A percentile compares a stretch with the other conserved stretches of the same genome.
Evolutionary conservation across 2,329 filamentous ascomycete species (phyloP).

Genomic region (Colletotrichum zoysiae): DNA sequence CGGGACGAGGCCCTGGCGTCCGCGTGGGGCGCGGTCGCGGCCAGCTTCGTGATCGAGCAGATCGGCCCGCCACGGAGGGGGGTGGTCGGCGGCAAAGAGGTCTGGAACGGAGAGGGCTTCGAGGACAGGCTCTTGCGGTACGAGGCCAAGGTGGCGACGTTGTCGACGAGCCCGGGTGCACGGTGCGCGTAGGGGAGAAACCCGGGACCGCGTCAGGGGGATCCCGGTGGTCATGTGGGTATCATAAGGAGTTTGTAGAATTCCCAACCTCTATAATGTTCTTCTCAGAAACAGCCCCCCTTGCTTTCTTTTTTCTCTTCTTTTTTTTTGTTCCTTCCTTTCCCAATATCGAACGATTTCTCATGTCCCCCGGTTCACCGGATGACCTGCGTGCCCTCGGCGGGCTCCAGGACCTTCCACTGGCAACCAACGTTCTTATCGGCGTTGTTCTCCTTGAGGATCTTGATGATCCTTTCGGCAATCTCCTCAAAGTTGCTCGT

Average conservation of each 20-base stretch:
- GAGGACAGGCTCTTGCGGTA: constrained; percentile 16
- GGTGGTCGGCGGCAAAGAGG: constrained; percentile 5
- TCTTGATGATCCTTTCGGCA: constrained; percentile 80
- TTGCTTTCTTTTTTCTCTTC: too few relatives aligned
- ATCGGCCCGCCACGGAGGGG: constrained; percentile 15
- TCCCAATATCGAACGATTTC: neutral
- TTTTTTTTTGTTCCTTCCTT: neutral
- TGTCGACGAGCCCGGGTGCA: neutral
- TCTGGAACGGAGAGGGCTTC: constrained; percentile 36
- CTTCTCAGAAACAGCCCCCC: neutral
- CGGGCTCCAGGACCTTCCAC: constrained; percentile 91
- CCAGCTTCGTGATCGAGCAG: constrained; percentile 35
- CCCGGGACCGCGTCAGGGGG: neutral
- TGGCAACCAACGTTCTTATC: constrained; percentile 79
- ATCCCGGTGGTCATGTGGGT: constrained; percentile 4
- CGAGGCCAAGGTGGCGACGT: neutral
- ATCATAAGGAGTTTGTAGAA: constrained; percentile 12
- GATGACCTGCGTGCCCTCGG: constrained; percentile 73
- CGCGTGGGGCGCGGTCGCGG: constrained; percentile 30
- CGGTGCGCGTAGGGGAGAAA: neutral
- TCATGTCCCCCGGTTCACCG: constrained; percentile 4
- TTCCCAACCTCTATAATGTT: constrained; percentile 3
- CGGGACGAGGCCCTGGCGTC: constrained; percentile 24
- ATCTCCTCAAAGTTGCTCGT: constrained; percentile 92
- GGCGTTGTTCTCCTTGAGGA: constrained; percentile 72